These are phyloP conservation scores for Hanseniaspora clermontiae DNA, from an alignment of 805 yeast genomes.

Conservation along the genomic window DNA sequence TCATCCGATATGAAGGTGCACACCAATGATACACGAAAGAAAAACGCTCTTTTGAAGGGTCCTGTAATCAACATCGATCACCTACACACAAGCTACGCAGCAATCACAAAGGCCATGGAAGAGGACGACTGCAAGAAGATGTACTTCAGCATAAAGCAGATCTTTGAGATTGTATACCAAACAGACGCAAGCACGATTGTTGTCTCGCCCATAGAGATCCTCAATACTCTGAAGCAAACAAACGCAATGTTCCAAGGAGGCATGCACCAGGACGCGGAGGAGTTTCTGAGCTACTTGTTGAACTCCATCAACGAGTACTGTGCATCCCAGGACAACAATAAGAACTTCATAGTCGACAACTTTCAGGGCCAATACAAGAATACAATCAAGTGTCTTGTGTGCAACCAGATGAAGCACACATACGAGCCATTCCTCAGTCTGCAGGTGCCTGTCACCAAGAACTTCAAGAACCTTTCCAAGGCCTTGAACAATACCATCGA, in stretches of 20 bases:
- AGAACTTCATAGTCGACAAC: constrained; percentile 49
- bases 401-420: constrained; percentile 69
- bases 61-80: constrained; percentile 77
- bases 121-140: constrained; percentile 24
- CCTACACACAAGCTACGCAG: constrained; percentile 22
- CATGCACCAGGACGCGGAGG: constrained; percentile 99
- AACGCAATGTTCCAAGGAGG: constrained; percentile 76
- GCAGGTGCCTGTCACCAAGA: constrained; percentile 51
- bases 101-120: background rate
- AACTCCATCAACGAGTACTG: constrained; percentile 51
- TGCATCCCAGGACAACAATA: constrained; percentile 12
- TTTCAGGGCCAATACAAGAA: constrained; percentile 80
- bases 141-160: constrained; percentile 63
- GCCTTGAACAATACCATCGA: constrained; percentile 67
- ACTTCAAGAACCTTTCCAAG: constrained; percentile 48
- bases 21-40: constrained; percentile 60
- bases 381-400: constrained; percentile 78
- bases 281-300: constrained; percentile 74
- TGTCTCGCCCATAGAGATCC: constrained; percentile 65
- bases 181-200: constrained; percentile 60
- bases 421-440: constrained; percentile 81
- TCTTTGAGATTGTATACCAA: constrained; percentile 74
- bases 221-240: constrained; percentile 64
- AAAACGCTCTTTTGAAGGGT: constrained; percentile 64
- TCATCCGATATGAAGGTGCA: constrained; percentile 30